phyloP scores from a whole-genome alignment of 768 basidiomycete genomes.

The Mycena filopes region DNA sequence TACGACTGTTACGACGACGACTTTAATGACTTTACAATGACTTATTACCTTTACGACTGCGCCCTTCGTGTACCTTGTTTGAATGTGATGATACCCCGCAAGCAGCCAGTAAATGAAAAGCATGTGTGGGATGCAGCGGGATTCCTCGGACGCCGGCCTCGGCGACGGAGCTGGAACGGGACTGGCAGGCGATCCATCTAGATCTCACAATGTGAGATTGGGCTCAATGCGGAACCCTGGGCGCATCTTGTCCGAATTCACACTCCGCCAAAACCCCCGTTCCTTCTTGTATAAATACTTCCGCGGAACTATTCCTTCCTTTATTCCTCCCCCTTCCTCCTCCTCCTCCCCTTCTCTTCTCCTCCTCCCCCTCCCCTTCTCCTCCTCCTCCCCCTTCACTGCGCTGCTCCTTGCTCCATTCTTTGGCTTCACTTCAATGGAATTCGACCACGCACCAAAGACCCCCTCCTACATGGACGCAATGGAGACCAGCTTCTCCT shows the following conservation, averaged over 20 bases:
- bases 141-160: conserved; percentile 30
- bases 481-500: conserved; percentile 55
- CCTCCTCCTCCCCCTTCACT: conserved; percentile 27
- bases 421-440: conserved; percentile 49
- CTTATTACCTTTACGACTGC: conserved; percentile 38
- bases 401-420: conserved; percentile 22
- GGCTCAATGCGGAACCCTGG: conserved; percentile 14
- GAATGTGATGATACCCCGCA: conserved; percentile 25
- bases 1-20: conserved; percentile 30
- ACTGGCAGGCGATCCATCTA: conserved; percentile 3
- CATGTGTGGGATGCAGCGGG: conserved; percentile 28
- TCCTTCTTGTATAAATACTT: conserved; percentile 31
- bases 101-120: conserved; percentile 32
- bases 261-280: conserved; percentile 27
- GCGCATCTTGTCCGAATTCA: conserved; percentile 5
- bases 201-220: conserved; percentile 17
- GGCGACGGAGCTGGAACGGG: conserved; percentile 17
- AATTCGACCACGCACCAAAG: conserved; percentile 59
- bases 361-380: conserved; percentile 40
- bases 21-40: conserved; percentile 48
- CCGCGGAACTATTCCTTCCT: conserved; percentile 36
- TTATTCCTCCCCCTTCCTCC: conserved; percentile 42
- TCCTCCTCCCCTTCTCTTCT: conserved; percentile 38
- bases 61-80: conserved; percentile 34
- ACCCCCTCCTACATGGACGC: conserved; percentile 60